These are phyloP conservation scores for Rutstroemia sp. DNA, from an alignment of 2,329 filamentous ascomycete species.

Conservation along the genomic window DNA sequence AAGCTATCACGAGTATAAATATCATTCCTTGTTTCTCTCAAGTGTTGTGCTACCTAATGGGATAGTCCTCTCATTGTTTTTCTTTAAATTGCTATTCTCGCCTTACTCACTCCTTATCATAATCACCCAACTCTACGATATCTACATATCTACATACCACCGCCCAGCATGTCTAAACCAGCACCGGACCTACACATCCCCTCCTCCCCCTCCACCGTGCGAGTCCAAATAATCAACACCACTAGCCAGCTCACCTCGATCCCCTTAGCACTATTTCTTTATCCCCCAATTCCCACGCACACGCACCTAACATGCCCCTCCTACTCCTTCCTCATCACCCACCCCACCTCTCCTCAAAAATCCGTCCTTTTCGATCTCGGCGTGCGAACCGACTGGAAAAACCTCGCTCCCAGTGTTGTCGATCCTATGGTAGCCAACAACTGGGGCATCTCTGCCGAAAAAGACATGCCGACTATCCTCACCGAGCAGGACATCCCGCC, in stretches of 20 bases:
- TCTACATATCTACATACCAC: no score
- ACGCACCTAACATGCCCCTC: constrained; percentile 33
- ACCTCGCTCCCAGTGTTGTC: constrained; percentile 28
- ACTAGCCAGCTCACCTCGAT: constrained; percentile 23
- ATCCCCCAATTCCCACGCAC: constrained; percentile 30
- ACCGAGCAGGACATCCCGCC: constrained; percentile 26
- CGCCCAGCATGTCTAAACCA: not conserved
- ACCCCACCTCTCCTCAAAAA: constrained; percentile 26
- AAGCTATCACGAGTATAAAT: no score
- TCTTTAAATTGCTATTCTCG: no score
- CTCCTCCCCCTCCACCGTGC: constrained; percentile 24
- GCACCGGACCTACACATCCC: constrained; percentile 26
- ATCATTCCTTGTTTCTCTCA: no score
- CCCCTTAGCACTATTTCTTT: constrained; percentile 17
- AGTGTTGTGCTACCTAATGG: no score
- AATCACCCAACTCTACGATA: no score
- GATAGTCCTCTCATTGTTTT: no score
- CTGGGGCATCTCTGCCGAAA: constrained; percentile 33
- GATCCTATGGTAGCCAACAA: constrained; percentile 28
- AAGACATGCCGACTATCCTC: constrained; percentile 34
- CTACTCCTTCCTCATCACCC: constrained; percentile 41
- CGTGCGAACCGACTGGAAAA: constrained; percentile 36
- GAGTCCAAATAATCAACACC: constrained; percentile 30
- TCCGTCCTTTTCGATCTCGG: constrained; percentile 33
- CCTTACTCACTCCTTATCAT: no score